Evolutionary conservation across 306 rosid species (phyloP).

Genomic region (Cotoneaster glaucophyllus): DNA sequence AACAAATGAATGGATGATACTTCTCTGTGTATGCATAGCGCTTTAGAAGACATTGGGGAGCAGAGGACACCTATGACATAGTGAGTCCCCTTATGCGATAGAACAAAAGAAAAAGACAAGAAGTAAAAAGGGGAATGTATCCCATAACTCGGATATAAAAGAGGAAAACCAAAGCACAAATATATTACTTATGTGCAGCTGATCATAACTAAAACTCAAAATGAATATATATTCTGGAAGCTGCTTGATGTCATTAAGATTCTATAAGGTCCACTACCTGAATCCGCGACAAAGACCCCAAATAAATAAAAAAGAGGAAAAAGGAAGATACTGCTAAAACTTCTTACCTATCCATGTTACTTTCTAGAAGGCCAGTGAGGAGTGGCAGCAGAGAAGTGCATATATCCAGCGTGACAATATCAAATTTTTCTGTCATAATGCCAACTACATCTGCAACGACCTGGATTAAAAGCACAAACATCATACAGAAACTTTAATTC

Average conservation of each 20-base stretch:
- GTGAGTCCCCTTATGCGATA: neutral
- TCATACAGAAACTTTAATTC: neutral
- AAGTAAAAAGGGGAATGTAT: neutral
- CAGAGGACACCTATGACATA: neutral
- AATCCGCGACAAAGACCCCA: neutral
- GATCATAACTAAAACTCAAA: neutral
- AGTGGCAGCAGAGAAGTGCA: slow-evolving; percentile 75
- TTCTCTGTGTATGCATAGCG: neutral
- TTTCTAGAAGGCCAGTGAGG: slow-evolving; percentile 66
- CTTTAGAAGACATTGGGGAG: neutral
- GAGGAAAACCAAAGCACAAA: neutral
- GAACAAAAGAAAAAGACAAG: neutral
- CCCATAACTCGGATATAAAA: neutral
- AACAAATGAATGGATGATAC: neutral
- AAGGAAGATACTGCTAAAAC: neutral
- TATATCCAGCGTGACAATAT: slow-evolving; percentile 74
- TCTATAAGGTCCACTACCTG: neutral
- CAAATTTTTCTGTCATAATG: slow-evolving; percentile 66
- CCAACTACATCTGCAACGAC: slow-evolving; percentile 90
- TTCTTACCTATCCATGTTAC: slow-evolving; percentile 74
- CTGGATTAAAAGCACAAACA: slow-evolving; percentile 39
- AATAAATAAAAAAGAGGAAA: neutral
- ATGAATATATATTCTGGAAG: neutral
- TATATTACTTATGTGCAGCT: neutral
- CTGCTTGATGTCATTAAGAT: neutral